Conservation (phyloP, 768 basidiomycete species). For the Mycena alexandri region DNA sequence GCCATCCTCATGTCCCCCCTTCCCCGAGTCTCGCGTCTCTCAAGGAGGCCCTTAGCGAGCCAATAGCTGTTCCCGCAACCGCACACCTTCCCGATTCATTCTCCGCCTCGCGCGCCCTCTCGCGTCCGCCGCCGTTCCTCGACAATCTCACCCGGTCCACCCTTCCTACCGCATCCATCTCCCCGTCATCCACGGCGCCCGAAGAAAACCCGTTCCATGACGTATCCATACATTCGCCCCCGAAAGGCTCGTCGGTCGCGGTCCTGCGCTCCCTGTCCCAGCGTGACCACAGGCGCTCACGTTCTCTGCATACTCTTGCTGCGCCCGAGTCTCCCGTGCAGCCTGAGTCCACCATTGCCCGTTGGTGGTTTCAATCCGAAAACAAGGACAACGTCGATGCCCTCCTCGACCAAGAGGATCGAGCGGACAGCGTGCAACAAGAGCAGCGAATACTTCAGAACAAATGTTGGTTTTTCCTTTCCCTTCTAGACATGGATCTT, state of each 20-base stretch:
- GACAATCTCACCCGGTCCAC: conserved; percentile 70
- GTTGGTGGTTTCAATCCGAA: conserved; percentile 69
- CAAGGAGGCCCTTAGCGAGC: conserved; percentile 62
- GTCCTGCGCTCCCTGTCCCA: conserved; percentile 63
- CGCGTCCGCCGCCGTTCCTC: conserved; percentile 64
- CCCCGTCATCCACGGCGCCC: conserved; percentile 50
- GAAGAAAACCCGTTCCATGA: conserved; percentile 41
- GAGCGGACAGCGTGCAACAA: conserved; percentile 60
- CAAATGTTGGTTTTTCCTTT: conserved; percentile 66
- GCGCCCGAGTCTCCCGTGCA: conserved; percentile 25
- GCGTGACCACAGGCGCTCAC: conserved; percentile 45
- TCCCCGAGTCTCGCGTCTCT: conserved; percentile 56
- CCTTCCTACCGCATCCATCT: conserved; percentile 72
- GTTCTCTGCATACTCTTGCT: conserved; percentile 42
- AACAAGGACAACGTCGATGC: conserved; percentile 58
- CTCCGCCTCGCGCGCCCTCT: conserved; percentile 46
- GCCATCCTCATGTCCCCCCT: conserved; percentile 52
- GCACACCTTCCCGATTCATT: conserved; percentile 57
- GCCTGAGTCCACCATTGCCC: conserved; percentile 44
- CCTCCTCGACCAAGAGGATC: conserved; percentile 67
- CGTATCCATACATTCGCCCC: conserved; percentile 55
- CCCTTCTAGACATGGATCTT: not conserved
- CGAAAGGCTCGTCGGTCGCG: conserved; percentile 67
- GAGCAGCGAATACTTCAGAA: conserved; percentile 60
- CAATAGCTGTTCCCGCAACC: conserved; percentile 56